Conservation (phyloP, 352 stramenopile genomes). For the Globisporangium mamillatum region DNA sequence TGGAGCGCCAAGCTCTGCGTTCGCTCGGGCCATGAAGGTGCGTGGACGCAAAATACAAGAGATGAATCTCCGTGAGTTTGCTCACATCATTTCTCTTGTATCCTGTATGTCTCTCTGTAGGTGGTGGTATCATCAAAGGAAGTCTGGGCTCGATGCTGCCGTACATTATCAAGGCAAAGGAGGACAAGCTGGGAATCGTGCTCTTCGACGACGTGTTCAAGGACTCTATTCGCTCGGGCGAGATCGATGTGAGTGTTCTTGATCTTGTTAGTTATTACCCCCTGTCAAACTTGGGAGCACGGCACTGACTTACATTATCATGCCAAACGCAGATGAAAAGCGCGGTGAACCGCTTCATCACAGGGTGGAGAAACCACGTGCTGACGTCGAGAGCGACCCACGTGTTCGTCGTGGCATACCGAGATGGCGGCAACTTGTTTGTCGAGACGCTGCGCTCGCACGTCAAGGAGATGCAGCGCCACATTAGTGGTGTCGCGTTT, state of each 20-base stretch:
- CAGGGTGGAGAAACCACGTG: constrained; percentile 67
- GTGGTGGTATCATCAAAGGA: constrained; percentile 70
- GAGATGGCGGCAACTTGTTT: constrained; percentile 50
- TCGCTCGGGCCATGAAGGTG: constrained; percentile 51
- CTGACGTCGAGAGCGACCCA: constrained; percentile 61
- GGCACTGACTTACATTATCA: too few relatives aligned
- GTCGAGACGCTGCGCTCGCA: constrained; percentile 53
- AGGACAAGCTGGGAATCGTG: constrained; percentile 67
- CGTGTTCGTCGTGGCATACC: constrained; percentile 63
- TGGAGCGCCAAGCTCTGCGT: constrained; percentile 65
- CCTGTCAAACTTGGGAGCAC: too few relatives aligned
- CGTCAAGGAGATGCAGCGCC: constrained; percentile 64
- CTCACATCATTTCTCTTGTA: too few relatives aligned
- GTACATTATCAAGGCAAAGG: constrained; percentile 73
- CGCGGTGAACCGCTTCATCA: constrained; percentile 61
- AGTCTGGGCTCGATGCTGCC: constrained; percentile 72
- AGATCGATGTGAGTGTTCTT: constrained; percentile 43
- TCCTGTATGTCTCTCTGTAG: constrained; percentile 9
- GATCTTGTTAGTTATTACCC: background rate
- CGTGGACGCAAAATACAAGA: background rate
- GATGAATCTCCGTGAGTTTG: too few relatives aligned
- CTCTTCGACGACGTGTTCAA: constrained; percentile 71
- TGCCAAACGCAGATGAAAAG: constrained; percentile 37
- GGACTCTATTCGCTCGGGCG: constrained; percentile 37
- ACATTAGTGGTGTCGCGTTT: constrained; percentile 67